Evolutionary conservation across 179 eudicot genomes (phyloP).

Genomic region (Spergularia azorica): DNA sequence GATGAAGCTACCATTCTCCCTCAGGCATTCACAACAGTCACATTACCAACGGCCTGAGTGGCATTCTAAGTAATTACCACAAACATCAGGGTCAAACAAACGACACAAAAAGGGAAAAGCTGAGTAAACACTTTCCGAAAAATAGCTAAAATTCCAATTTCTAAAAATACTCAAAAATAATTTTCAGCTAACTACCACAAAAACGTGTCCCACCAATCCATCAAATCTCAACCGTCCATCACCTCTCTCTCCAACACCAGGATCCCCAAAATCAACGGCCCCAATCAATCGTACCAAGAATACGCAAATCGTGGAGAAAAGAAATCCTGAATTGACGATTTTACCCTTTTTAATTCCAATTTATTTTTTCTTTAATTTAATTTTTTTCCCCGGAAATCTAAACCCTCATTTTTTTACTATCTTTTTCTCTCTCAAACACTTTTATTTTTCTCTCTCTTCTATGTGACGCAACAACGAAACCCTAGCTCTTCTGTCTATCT

Average conservation of each 20-base stretch:
- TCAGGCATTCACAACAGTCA: too few relatives aligned
- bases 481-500: slow-evolving; percentile 34
- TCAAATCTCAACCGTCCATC: not conserved
- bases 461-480: slow-evolving; percentile 37
- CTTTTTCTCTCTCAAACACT: slow-evolving; percentile 8
- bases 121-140: slow-evolving; percentile 4
- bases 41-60: too few relatives aligned
- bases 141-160: not conserved
- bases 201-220: not conserved
- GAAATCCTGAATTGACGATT: too few relatives aligned
- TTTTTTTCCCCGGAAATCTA: slow-evolving; percentile 14
- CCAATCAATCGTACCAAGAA: not conserved
- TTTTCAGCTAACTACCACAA: slow-evolving; percentile 14
- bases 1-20: too few relatives aligned
- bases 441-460: slow-evolving; percentile 7
- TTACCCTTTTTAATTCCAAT: not conserved
- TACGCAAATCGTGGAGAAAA: not conserved
- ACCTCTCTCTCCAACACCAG: too few relatives aligned
- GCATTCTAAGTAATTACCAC: too few relatives aligned
- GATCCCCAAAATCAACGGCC: slow-evolving; percentile 5
- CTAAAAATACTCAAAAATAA: not conserved
- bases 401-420: not conserved
- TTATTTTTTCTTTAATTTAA: not conserved
- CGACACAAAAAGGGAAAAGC: not conserved
- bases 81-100: not conserved